Conservation (phyloP, 1,284 basidiomycete genomes). For the Moesziomyces sp. region DNA sequence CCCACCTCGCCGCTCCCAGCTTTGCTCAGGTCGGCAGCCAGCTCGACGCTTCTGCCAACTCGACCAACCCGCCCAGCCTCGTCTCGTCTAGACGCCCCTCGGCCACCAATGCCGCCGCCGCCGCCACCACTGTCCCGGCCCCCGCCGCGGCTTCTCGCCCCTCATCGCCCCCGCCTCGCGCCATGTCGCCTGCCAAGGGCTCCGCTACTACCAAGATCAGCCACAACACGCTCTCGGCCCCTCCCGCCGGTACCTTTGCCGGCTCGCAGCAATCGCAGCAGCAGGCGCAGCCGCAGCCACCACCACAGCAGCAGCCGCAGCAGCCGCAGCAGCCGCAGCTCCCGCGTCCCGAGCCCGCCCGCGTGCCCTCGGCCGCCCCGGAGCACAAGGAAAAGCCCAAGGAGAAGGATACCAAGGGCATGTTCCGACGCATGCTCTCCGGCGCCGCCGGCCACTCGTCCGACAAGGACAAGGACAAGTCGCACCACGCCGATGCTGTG, state of each 20-base stretch:
- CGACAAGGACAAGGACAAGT: slow-evolving; percentile 33
- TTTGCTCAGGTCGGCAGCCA: slow-evolving; percentile 13
- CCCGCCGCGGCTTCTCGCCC: slow-evolving; percentile 23
- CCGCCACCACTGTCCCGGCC: slow-evolving; percentile 9
- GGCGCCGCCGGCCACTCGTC: slow-evolving; percentile 26
- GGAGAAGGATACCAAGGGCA: slow-evolving; percentile 58
- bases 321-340: too few species aligned
- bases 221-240: slow-evolving; percentile 31
- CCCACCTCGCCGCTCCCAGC: slow-evolving; percentile 25
- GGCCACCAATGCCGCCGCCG: slow-evolving; percentile 8
- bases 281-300: too few species aligned
- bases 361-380: slow-evolving; percentile 17
- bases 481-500: slow-evolving; percentile 2
- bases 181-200: slow-evolving; percentile 55
- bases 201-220: slow-evolving; percentile 48
- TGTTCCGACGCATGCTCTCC: slow-evolving; percentile 64
- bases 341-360: slow-evolving; percentile 11
- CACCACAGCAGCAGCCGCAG: not conserved
- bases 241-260: slow-evolving; percentile 17
- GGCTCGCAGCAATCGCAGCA: slow-evolving; percentile 2
- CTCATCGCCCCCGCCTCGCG: slow-evolving; percentile 52
- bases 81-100: slow-evolving; percentile 35
- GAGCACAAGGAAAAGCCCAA: slow-evolving; percentile 47
- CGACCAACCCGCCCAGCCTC: slow-evolving; percentile 34
- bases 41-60: slow-evolving; percentile 21